These are phyloP conservation scores for Pichia sp. DNA, from an alignment of 1,139 yeast species.

Conservation along the genomic window DNA sequence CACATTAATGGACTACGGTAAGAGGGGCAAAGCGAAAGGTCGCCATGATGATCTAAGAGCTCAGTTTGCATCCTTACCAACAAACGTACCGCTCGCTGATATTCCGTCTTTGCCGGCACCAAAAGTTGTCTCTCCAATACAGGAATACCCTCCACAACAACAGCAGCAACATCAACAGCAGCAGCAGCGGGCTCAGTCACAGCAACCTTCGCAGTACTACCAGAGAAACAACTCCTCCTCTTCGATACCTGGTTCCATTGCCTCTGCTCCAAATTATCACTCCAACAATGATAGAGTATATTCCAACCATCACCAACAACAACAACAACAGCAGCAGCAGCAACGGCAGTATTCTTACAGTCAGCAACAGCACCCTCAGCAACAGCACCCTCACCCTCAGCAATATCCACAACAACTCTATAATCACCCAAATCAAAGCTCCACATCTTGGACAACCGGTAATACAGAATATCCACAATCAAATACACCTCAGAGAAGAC, in stretches of 20 bases:
- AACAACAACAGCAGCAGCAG: neutral
- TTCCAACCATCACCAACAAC: constrained; percentile 6
- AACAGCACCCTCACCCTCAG: constrained; percentile 2
- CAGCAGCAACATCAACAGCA: neutral
- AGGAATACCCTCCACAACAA: neutral
- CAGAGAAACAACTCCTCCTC: neutral
- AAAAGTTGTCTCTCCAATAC: constrained; percentile 9
- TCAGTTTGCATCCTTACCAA: constrained; percentile 9
- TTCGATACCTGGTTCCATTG: neutral
- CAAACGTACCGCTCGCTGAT: constrained; percentile 11
- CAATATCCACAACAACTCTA: constrained; percentile 6
- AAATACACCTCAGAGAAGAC: neutral
- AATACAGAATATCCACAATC: no score
- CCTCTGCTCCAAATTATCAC: neutral
- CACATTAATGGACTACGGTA: neutral
- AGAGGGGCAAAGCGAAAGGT: neutral
- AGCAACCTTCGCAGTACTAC: neutral
- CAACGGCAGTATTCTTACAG: neutral
- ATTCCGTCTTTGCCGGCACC: constrained; percentile 20
- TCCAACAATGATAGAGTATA: neutral
- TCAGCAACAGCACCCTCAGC: constrained; percentile 1
- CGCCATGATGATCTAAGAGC: constrained; percentile 3
- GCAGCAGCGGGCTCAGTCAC: neutral
- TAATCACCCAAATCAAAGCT: constrained; percentile 2
- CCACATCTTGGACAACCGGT: no score